phyloP scores from a whole-genome alignment of 202 grass and related monocot genomes.

The Eragrostis tef region DNA sequence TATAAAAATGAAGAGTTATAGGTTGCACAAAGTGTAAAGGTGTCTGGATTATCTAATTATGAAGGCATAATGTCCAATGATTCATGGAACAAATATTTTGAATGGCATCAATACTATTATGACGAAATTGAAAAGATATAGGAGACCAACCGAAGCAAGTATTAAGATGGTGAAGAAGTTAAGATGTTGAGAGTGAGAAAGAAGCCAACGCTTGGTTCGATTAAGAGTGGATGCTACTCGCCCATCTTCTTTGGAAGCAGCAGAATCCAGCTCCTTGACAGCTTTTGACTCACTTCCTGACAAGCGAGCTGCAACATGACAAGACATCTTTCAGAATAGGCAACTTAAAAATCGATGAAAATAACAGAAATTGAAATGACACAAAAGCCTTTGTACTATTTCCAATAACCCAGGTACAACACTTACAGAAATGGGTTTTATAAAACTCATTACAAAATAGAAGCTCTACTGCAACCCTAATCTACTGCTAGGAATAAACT shows the following conservation, averaged over 20 bases:
- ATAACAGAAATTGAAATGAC: slow-evolving; percentile 5
- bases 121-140: slow-evolving; percentile 1
- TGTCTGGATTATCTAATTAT: slow-evolving; percentile 11
- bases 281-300: slow-evolving; percentile 79
- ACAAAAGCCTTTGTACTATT: slow-evolving; percentile 10
- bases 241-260: slow-evolving; percentile 71
- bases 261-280: slow-evolving; percentile 69
- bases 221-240: slow-evolving; percentile 63
- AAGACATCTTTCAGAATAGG: slow-evolving; percentile 36
- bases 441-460: slow-evolving; percentile 9
- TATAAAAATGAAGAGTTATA: neutral
- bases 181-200: slow-evolving; percentile 75
- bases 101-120: neutral
- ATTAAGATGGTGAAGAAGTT: slow-evolving; percentile 90
- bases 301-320: slow-evolving; percentile 64
- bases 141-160: slow-evolving; percentile 87
- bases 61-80: slow-evolving; percentile 4
- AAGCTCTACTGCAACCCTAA: neutral
- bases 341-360: slow-evolving; percentile 10
- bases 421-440: slow-evolving; percentile 8
- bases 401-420: neutral
- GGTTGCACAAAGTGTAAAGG: neutral
- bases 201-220: slow-evolving; percentile 71
- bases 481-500: neutral
- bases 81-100: slow-evolving; percentile 6